A percentile compares a stretch with the other conserved stretches of the same genome.
These are phyloP conservation scores for Backusella parvicylindrica DNA, from an alignment of 192 early-diverging fungal genomes.

Conservation along the genomic window DNA sequence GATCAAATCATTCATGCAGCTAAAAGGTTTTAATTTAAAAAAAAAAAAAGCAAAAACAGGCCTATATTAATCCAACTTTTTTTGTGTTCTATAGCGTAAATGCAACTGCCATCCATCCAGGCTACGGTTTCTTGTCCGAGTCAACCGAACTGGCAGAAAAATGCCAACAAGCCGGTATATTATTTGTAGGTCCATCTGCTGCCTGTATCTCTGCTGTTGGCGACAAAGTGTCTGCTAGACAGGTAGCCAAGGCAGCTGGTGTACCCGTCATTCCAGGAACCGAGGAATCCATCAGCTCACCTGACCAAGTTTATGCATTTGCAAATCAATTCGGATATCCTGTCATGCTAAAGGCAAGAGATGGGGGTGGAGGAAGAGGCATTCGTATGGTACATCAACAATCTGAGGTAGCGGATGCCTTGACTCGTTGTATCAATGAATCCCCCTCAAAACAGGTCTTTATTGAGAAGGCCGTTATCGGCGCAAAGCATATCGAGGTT, in stretches of 20 bases:
- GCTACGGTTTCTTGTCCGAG: conserved; percentile 94
- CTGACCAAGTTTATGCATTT: conserved; percentile 40
- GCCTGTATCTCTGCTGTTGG: conserved; percentile 64
- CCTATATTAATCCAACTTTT: background rate
- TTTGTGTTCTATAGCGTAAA: conserved; percentile 5
- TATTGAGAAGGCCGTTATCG: conserved; percentile 83
- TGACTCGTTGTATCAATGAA: conserved; percentile 78
- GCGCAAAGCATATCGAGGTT: conserved; percentile 89
- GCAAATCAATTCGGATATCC: conserved; percentile 85
- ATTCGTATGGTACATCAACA: conserved; percentile 81
- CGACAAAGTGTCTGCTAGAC: conserved; percentile 29
- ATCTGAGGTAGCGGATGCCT: conserved; percentile 72
- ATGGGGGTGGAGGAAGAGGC: conserved; percentile 94
- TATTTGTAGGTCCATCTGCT: conserved; percentile 86
- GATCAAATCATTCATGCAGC: conserved; percentile 76
- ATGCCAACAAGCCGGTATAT: conserved; percentile 55
- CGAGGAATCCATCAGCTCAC: background rate
- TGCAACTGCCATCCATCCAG: conserved; percentile 80
- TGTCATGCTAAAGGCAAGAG: conserved; percentile 91
- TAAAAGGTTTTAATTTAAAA: conserved; percentile 20
- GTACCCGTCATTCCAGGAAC: conserved; percentile 33
- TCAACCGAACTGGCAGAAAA: conserved; percentile 76
- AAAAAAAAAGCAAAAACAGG: background rate
- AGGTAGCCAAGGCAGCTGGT: conserved; percentile 13
- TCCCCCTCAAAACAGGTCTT: conserved; percentile 84